phyloP scores from a whole-genome alignment of 1,284 basidiomycete species.

The Cerioporus squamosus region DNA sequence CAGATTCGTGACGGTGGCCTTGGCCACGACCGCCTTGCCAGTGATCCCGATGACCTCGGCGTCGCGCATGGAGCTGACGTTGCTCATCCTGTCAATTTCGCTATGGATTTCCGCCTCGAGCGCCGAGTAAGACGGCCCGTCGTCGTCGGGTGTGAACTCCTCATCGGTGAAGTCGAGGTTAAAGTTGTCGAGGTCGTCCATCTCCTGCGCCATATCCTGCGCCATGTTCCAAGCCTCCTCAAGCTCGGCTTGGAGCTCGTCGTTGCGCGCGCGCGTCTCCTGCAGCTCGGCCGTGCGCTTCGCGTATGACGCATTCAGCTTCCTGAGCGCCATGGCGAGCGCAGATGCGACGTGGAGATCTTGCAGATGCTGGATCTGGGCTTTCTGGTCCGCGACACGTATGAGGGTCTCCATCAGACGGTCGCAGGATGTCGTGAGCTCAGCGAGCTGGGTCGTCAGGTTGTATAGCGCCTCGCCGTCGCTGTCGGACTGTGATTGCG shows the following conservation, averaged over 20 bases:
- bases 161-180: slow-evolving; percentile 35
- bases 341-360: slow-evolving; percentile 74
- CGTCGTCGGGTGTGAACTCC: slow-evolving; percentile 36
- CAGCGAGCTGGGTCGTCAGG: slow-evolving; percentile 61
- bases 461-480: slow-evolving; percentile 33
- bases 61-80: slow-evolving; percentile 26
- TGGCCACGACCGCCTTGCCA: slow-evolving; percentile 37
- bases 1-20: slow-evolving; percentile 34
- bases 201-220: slow-evolving; percentile 68
- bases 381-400: slow-evolving; percentile 60
- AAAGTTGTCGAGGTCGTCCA: slow-evolving; percentile 55
- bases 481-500: slow-evolving; percentile 28
- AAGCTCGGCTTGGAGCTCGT: slow-evolving; percentile 67
- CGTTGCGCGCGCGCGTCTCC: slow-evolving; percentile 49
- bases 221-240: slow-evolving; percentile 82
- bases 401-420: slow-evolving; percentile 58
- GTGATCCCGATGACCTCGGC: slow-evolving; percentile 39
- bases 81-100: slow-evolving; percentile 28
- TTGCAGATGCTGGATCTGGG: slow-evolving; percentile 61
- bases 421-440: slow-evolving; percentile 64
- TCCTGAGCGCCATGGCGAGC: slow-evolving; percentile 74
- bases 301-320: slow-evolving; percentile 75
- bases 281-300: slow-evolving; percentile 62
- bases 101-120: slow-evolving; percentile 27
- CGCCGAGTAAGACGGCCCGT: slow-evolving; percentile 41